phyloP scores from a whole-genome alignment of 768 basidiomycete genomes.

The Phaffia australis region DNA sequence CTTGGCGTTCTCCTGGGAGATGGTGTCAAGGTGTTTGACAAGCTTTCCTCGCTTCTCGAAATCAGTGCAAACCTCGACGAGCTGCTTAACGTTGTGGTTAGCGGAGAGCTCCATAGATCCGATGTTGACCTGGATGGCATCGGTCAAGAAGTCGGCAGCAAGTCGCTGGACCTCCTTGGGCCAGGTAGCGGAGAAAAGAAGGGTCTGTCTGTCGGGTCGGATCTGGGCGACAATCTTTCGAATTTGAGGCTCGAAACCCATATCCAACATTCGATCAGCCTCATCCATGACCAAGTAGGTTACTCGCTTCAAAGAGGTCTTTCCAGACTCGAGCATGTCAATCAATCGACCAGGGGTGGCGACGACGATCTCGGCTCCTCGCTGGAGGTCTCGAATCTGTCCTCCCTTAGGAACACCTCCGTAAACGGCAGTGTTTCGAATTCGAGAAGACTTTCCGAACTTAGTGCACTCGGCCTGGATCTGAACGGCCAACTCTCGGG shows the following conservation, averaged over 20 bases:
- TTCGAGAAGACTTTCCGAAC: constrained; percentile 80
- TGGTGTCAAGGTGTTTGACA: constrained; percentile 92
- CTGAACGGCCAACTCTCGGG: constrained; percentile 95
- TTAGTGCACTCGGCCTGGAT: constrained; percentile 98
- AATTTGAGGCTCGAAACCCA: constrained; percentile 99
- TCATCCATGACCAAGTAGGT: constrained; percentile 99
- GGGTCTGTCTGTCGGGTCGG: constrained; percentile 92
- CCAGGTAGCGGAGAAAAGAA: constrained; percentile 99
- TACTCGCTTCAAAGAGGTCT: constrained; percentile 89
- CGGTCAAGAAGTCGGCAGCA: constrained; percentile 87
- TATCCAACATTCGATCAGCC: constrained; percentile 99
- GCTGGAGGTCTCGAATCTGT: constrained; percentile 93
- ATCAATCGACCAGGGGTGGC: constrained; percentile 99
- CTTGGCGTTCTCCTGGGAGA: constrained; percentile 92
- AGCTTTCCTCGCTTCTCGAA: constrained; percentile 94
- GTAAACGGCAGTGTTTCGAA: constrained; percentile 97
- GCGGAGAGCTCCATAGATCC: constrained; percentile 97
- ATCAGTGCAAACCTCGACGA: constrained; percentile 91
- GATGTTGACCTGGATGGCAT: constrained; percentile 97
- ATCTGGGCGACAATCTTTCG: constrained; percentile 96
- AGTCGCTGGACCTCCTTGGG: constrained; percentile 98
- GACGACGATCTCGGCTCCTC: constrained; percentile 94
- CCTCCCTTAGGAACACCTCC: constrained; percentile 98
- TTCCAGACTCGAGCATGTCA: constrained; percentile 94
- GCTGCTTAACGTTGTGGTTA: constrained; percentile 93